phyloP scores from a whole-genome alignment of 2,329 filamentous ascomycete species.

The Trichoderma endophyticum region DNA sequence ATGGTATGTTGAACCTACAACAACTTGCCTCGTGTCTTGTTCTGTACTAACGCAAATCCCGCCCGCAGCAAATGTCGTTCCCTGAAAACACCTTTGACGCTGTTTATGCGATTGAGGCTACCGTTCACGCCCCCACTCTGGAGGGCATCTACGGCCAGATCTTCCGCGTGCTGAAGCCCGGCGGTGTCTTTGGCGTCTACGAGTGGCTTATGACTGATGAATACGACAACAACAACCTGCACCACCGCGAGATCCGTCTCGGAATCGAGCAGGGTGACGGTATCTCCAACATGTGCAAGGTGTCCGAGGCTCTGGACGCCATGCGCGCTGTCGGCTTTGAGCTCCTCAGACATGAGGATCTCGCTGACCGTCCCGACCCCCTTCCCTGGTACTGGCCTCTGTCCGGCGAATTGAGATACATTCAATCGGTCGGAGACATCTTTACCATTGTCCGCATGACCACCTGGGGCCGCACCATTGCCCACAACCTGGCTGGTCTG shows the following conservation, averaged over 20 bases:
- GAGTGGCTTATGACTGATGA: conserved; percentile 96
- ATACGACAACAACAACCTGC: conserved; percentile 82
- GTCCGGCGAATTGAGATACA: conserved; percentile 66
- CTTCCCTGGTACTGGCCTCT: conserved; percentile 21
- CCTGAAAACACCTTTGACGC: conserved; percentile 85
- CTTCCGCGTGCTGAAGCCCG: conserved; percentile 88
- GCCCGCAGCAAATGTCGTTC: conserved; percentile 69
- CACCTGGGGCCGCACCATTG: conserved; percentile 69
- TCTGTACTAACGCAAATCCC: neutral
- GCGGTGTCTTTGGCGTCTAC: conserved; percentile 88
- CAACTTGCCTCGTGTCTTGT: neutral
- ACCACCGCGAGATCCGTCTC: conserved; percentile 81
- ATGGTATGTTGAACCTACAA: conserved; percentile 50
- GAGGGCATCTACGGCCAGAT: conserved; percentile 90
- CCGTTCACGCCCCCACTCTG: conserved; percentile 82
- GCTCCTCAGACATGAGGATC: conserved; percentile 54
- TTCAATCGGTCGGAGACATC: conserved; percentile 74
- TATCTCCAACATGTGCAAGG: conserved; percentile 90
- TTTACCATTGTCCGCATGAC: conserved; percentile 88
- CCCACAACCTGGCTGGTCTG: conserved; percentile 72
- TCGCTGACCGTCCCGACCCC: conserved; percentile 48
- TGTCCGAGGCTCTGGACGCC: conserved; percentile 72
- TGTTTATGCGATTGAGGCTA: conserved; percentile 93
- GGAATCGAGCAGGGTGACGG: conserved; percentile 91
- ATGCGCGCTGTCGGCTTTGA: conserved; percentile 84